These are phyloP conservation scores for Adansonia madagascariensis DNA, from an alignment of 441 rosid genomes.

Conservation along the genomic window DNA sequence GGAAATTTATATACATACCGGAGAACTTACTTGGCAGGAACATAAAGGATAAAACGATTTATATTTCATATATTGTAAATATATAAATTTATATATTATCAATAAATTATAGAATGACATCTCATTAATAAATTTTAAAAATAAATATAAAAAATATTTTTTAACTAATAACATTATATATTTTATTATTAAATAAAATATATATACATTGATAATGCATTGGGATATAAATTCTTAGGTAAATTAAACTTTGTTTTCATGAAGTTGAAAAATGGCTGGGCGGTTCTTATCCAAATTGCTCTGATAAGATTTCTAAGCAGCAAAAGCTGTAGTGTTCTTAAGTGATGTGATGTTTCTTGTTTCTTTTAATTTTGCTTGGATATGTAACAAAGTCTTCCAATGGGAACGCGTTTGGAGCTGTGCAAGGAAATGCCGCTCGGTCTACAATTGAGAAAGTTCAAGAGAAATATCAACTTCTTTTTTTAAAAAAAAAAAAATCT, in stretches of 20 bases:
- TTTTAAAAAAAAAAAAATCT: too few relatives aligned
- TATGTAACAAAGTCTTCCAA: background rate
- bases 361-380: background rate
- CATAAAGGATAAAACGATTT: background rate
- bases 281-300: background rate
- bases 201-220: too few relatives aligned
- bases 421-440: background rate
- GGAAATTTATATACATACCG: background rate
- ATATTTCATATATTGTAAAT: too few relatives aligned
- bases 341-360: background rate
- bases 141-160: too few relatives aligned
- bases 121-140: too few relatives aligned
- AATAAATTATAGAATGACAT: too few relatives aligned
- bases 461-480: too few relatives aligned
- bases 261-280: background rate
- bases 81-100: too few relatives aligned
- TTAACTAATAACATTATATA: too few relatives aligned
- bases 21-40: background rate
- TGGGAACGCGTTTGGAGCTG: background rate
- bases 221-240: background rate
- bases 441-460: background rate
- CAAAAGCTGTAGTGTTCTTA: background rate
- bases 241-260: slow-evolving; percentile 10
- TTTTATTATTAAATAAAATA: too few relatives aligned
- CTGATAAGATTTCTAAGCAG: background rate